Percentiles rank a stretch among this genome's conserved stretches.
These are phyloP conservation scores for Pestalotiopsis sp. DNA, from an alignment of 2,329 filamentous ascomycete species.

Conservation along the genomic window DNA sequence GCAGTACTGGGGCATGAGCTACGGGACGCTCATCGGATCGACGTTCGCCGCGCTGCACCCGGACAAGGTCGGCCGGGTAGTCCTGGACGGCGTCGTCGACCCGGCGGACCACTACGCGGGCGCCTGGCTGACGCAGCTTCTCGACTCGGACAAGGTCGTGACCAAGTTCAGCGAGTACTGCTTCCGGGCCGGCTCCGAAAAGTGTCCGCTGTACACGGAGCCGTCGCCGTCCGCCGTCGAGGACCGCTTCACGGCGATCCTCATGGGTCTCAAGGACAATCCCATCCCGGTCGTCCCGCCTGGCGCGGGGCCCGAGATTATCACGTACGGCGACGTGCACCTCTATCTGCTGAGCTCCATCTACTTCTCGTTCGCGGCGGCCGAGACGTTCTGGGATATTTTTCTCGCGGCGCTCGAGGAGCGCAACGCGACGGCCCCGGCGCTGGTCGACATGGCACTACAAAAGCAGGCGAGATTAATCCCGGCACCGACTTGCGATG, in stretches of 20 bases:
- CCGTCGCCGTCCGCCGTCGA: neutral
- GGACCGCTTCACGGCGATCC: neutral
- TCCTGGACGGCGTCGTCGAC: slow-evolving; percentile 18
- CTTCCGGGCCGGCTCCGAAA: slow-evolving; percentile 5
- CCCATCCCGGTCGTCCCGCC: neutral
- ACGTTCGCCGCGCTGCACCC: slow-evolving; percentile 29
- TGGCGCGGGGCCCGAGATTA: slow-evolving; percentile 12
- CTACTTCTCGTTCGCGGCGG: neutral
- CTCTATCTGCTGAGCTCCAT: neutral
- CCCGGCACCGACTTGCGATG: neutral
- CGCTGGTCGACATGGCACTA: neutral
- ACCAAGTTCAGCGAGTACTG: slow-evolving; percentile 36
- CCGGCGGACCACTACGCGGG: slow-evolving; percentile 28
- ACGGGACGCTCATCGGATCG: slow-evolving; percentile 27
- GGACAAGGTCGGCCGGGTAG: slow-evolving; percentile 21
- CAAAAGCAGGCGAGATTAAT: neutral
- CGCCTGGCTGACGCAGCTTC: slow-evolving; percentile 25
- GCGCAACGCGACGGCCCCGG: neutral
- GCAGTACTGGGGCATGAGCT: slow-evolving; percentile 20
- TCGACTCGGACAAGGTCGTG: slow-evolving; percentile 30
- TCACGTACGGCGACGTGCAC: slow-evolving; percentile 28
- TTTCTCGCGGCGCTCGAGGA: neutral
- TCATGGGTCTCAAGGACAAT: neutral
- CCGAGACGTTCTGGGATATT: slow-evolving; percentile 6
- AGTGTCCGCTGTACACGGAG: neutral